Evolutionary conservation across 257 asterid species (phyloP), one percentile per base, ranked within the genome.

Genomic region (Nicotiana sylvestris): DNA sequence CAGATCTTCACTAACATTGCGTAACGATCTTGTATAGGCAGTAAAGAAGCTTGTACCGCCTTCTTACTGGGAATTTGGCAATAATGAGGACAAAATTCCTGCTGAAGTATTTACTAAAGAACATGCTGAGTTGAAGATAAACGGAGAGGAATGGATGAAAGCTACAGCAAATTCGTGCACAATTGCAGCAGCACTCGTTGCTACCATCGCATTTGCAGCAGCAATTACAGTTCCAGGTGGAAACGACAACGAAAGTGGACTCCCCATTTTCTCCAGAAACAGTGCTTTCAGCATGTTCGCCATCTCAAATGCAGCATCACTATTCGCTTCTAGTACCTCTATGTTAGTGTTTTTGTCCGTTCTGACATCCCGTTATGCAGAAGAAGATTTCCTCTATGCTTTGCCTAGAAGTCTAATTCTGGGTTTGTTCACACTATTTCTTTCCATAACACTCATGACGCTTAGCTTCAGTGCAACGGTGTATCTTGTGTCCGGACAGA

Each of bases 151-250:
- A 25, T 77, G 80, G 83, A n/a, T 83, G 65, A 83, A 79, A 74
- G 81, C 29, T 4, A 58, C 80, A 39, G 67, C 83, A 56, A 83
- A 46, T 7, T 83, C 83, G 5, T 67, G 86, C 76, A 66, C 67
- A 51, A 10, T 67, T 21, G 82, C 62, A 13, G 37, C 83, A 9
- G 11, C 81, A 3, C 29, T 76, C 25, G 43, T 65, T 4, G 69
- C 60, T 7, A 76, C 85, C 1, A 43, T 62, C 5, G 83, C 64
- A 18, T 83, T 78, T 78, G 80, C 80, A 2, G 83, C 83, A 7
- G 78, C 68, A 33, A 68, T 66, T 0, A 62, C 78, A 9, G 74
- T 78, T 2, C 70, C 80, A 6, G 86, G 79, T 62, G 80, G 86
- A 49, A 56, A 49, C 12, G 0, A 77, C 3, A 5, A 25, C 0